These are phyloP conservation scores for Wickerhamomyces silvicola DNA, from an alignment of 805 yeast genomes.

Conservation along the genomic window DNA sequence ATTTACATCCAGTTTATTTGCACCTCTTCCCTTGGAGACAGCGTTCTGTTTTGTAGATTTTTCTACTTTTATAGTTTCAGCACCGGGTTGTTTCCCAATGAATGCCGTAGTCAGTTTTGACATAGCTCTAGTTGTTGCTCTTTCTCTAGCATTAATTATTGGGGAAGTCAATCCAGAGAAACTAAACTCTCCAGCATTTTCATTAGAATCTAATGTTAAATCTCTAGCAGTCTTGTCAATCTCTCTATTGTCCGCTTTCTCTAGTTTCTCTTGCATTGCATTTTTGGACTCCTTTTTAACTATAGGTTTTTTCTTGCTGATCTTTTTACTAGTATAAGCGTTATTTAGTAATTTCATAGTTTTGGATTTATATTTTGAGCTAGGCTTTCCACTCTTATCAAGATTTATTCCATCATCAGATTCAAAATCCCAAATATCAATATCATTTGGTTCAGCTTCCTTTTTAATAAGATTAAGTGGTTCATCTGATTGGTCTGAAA, in stretches of 20 bases:
- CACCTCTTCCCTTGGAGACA: no score
- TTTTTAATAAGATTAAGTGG: slow-evolving; percentile 5
- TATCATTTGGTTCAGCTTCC: background rate
- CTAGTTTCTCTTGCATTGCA: slow-evolving; percentile 8
- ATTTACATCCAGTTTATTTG: no score
- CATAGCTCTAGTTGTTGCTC: slow-evolving; percentile 12
- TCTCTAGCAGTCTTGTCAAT: slow-evolving; percentile 2
- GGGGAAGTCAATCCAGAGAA: slow-evolving; percentile 8
- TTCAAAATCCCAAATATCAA: slow-evolving; percentile 21
- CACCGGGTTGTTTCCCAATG: slow-evolving; percentile 2
- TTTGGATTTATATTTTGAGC: slow-evolving; percentile 2
- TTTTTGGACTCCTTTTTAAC: background rate
- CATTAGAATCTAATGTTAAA: background rate
- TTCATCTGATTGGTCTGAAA: background rate
- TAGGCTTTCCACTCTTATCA: background rate
- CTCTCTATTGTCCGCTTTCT: slow-evolving; percentile 2
- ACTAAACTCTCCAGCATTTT: background rate
- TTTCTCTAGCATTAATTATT: slow-evolving; percentile 8
- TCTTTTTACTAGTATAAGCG: background rate
- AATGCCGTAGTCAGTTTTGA: slow-evolving; percentile 1
- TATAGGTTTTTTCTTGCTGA: background rate
- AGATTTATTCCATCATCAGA: slow-evolving; percentile 7
- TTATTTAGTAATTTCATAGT: slow-evolving; percentile 6
- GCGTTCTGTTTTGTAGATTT: background rate
- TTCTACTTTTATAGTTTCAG: slow-evolving; percentile 1